phyloP scores from a whole-genome alignment of 1,139 yeast genomes.

The Citeromyces hawaiiensis region DNA sequence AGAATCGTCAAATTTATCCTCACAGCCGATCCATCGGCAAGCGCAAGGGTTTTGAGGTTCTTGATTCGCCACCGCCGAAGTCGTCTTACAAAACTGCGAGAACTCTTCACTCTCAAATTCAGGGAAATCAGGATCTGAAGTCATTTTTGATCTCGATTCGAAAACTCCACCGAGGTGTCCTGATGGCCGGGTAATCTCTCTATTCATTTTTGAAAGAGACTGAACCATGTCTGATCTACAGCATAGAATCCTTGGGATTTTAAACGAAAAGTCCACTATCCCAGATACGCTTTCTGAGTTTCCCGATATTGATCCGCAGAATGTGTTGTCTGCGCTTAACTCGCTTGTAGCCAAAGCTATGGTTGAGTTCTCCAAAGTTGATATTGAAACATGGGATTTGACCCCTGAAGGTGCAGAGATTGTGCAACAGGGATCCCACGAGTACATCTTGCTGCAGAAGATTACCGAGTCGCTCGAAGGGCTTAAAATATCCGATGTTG shows the following conservation, averaged over 20 bases:
- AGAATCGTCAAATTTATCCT: slow-evolving; percentile 14
- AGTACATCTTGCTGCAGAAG: slow-evolving; percentile 65
- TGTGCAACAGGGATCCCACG: slow-evolving; percentile 76
- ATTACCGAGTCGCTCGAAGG: slow-evolving; percentile 68
- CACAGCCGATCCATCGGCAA: slow-evolving; percentile 26
- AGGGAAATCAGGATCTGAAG: slow-evolving; percentile 2
- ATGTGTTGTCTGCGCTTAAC: slow-evolving; percentile 64
- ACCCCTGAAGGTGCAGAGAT: slow-evolving; percentile 79
- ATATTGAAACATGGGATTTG: slow-evolving; percentile 62
- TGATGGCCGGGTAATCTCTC: neutral
- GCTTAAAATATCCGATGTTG: slow-evolving; percentile 72
- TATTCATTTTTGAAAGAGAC: neutral
- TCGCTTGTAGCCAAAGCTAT: slow-evolving; percentile 79
- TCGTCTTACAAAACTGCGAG: neutral
- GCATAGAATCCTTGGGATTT: slow-evolving; percentile 41
- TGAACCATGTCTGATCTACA: slow-evolving; percentile 40
- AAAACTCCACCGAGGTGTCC: neutral
- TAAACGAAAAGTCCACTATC: slow-evolving; percentile 46
- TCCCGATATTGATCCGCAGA: slow-evolving; percentile 37
- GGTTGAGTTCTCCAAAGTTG: slow-evolving; percentile 63
- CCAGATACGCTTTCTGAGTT: slow-evolving; percentile 49
- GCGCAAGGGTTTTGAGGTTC: neutral
- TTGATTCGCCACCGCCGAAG: neutral
- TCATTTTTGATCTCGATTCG: neutral
- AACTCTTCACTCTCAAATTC: slow-evolving; percentile 2